Evolutionary conservation across 352 stramenopile species (phyloP).

Genomic region (Globisporangium heterothallicum): DNA sequence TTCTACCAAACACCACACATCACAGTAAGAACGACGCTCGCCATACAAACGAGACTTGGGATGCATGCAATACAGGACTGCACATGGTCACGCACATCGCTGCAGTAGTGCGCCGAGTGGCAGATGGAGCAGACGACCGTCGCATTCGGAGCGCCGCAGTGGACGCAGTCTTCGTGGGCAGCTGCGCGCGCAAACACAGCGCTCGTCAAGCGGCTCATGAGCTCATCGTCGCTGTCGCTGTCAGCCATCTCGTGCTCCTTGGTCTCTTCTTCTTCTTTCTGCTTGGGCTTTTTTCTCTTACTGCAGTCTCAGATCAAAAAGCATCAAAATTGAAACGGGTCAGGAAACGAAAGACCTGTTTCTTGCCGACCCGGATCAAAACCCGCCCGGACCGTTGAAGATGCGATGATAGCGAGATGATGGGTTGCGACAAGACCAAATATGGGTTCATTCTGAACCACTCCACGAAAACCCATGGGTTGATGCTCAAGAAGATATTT

Average conservation of each 20-base stretch:
- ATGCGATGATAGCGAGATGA: too few relatives aligned
- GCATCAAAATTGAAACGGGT: constrained; percentile 4
- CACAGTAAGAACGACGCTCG: not conserved
- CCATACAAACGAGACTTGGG: not conserved
- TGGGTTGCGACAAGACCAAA: too few relatives aligned
- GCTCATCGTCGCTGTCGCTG: constrained; percentile 86
- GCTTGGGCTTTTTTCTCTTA: not conserved
- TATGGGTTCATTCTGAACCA: not conserved
- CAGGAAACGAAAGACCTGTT: too few relatives aligned
- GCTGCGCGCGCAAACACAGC: constrained; percentile 24
- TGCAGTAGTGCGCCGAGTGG: constrained; percentile 64
- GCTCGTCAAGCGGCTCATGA: constrained; percentile 68
- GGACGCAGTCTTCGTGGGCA: constrained; percentile 56
- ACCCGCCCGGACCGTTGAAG: too few relatives aligned
- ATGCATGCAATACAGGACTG: not conserved
- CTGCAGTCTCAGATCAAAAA: too few relatives aligned
- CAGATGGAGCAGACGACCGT: constrained; percentile 62
- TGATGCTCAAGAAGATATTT: not conserved
- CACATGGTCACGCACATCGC: constrained; percentile 33
- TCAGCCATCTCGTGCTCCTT: constrained; percentile 34
- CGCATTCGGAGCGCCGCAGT: constrained; percentile 58
- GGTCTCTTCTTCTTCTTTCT: not conserved
- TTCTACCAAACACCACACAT: constrained; percentile 21
- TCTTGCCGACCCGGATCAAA: too few relatives aligned
- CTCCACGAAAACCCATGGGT: not conserved